Conservation (phyloP, 2,329 filamentous ascomycete species). For the Dactylellina cionopaga region DNA sequence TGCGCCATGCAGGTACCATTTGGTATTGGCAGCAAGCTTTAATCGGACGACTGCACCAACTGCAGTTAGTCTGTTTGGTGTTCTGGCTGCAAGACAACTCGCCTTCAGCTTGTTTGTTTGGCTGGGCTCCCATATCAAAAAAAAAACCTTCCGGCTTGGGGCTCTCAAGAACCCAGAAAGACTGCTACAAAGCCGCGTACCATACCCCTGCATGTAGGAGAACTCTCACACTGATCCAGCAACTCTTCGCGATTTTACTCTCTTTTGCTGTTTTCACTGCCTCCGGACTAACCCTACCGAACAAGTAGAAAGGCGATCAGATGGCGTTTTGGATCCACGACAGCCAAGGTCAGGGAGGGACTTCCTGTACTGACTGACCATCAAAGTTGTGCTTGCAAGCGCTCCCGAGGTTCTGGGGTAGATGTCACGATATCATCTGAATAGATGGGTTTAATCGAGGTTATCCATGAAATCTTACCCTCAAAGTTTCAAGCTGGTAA, state of each 20-base stretch:
- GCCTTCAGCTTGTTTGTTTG: no score
- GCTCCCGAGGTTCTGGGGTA: slow-evolving; percentile 21
- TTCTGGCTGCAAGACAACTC: slow-evolving; percentile 26
- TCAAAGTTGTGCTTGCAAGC: slow-evolving; percentile 21
- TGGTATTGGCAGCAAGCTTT: no score
- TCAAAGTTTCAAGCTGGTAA: slow-evolving; percentile 43
- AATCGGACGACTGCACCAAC: slow-evolving; percentile 16
- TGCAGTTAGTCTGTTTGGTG: slow-evolving; percentile 29
- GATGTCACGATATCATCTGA: no score
- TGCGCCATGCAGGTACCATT: slow-evolving; percentile 8
- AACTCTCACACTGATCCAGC: slow-evolving; percentile 32
- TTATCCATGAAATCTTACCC: slow-evolving; percentile 44
- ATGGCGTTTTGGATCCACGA: slow-evolving; percentile 46
- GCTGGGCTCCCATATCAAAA: no score
- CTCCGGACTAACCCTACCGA: slow-evolving; percentile 3
- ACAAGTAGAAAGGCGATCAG: slow-evolving; percentile 23
- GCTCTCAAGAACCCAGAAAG: no score
- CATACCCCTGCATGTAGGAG: slow-evolving; percentile 25
- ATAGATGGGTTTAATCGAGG: slow-evolving; percentile 8
- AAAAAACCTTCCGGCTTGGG: slow-evolving; percentile 43
- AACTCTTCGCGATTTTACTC: slow-evolving; percentile 49
- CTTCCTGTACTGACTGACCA: slow-evolving; percentile 14
- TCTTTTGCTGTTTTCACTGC: no score
- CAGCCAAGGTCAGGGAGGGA: slow-evolving; percentile 6
- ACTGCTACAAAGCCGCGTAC: slow-evolving; percentile 39